Base-by-base conservation (phyloP, 2,329 filamentous ascomycete genomes). In the Botryotinia narcissicola region DNA sequence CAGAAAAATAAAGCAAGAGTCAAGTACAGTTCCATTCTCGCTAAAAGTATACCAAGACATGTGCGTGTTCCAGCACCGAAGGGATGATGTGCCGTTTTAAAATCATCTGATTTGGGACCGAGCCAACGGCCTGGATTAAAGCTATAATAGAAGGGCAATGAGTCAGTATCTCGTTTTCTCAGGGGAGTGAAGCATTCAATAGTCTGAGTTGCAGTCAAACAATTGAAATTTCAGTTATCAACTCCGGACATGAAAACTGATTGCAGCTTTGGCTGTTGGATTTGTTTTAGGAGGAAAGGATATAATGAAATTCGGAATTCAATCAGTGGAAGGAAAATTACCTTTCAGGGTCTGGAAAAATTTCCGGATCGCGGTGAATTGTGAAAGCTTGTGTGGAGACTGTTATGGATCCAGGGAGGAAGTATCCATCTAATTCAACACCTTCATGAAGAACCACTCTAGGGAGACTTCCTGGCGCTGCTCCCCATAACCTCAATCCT, bases 381-480 rank as follows among this genome's bases (percentile, higher is more conserved):
- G 81, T 83, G 68, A 81, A 84, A 35, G 80, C 74, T 76, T 83
- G 82, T 0, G 82, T 82, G 1, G 79, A 77, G 0, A 84, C 79
- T 0, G 76, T 81, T 0, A 76, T 77, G 0, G 80, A 81, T 8
- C 76, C 80, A 0, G 82, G 82, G 9, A 85, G 42, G n/a, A 74
- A 77, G 54, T 80, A 78, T 6, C 80, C 81, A 16, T 74, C 77
- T 14, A 84, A 69, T 0, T 73, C 73, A 1, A 77, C 77, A 3
- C 82, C 82, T 25, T 75, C 78, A 1, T 72, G 54, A 0, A 82
- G 81, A 1, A 79, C 76, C 1, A 51, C 63, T 2, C 82, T 77
- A 14, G 80, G 81, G 12, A 83, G 76, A 32, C 75, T 76, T 1
- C 77, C 79, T 0, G 82, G 78, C 16, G 80, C 81, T 20, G 82